Evolutionary conservation across 176 grass and related monocot genomes (phyloP).

Genomic region (Oryza officinalis): DNA sequence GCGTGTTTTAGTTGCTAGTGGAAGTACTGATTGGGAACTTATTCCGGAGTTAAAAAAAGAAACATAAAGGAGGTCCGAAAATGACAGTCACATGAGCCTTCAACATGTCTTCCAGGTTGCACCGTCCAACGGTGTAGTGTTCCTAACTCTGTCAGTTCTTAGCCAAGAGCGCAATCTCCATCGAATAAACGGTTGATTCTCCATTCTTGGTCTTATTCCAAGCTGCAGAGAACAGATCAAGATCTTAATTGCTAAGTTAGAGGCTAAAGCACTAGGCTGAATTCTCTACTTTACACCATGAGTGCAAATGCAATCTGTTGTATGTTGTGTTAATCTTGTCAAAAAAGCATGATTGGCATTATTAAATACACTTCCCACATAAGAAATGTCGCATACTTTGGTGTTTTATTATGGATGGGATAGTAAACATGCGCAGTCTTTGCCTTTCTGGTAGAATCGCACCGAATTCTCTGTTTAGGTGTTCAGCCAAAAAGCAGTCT

Average conservation of each 20-base stretch:
- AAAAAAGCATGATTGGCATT: background rate
- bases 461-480: background rate
- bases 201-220: slow-evolving; percentile 38
- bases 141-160: background rate
- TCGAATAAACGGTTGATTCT: slow-evolving; percentile 20
- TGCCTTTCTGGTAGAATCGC: slow-evolving; percentile 18
- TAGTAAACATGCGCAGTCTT: background rate
- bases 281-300: slow-evolving; percentile 33
- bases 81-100: slow-evolving; percentile 8
- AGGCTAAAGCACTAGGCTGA: slow-evolving; percentile 19
- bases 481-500: background rate
- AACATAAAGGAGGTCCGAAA: slow-evolving; percentile 21
- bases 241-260: slow-evolving; percentile 47
- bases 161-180: background rate
- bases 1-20: slow-evolving; percentile 29
- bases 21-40: slow-evolving; percentile 32
- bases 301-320: background rate
- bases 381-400: background rate
- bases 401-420: background rate
- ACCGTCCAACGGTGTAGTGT: slow-evolving; percentile 4
- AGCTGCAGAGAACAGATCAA: slow-evolving; percentile 20
- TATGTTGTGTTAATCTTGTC: slow-evolving; percentile 5
- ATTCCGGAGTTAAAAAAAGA: slow-evolving; percentile 21
- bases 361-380: background rate
- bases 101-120: slow-evolving; percentile 24